Evolutionary conservation across 202 grass and related monocot genomes (phyloP).

Genomic region (Schoenoplectus triqueter): DNA sequence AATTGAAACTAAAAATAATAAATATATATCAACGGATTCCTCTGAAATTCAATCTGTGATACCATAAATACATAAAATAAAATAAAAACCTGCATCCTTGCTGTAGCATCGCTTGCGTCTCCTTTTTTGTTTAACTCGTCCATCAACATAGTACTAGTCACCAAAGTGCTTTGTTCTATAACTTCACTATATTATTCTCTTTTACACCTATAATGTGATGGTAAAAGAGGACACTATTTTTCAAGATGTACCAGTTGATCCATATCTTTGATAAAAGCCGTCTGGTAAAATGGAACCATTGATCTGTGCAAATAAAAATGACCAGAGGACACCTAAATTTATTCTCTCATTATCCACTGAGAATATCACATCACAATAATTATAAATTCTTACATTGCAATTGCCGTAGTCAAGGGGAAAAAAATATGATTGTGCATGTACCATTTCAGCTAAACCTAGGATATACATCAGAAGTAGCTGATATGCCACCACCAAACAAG

Average conservation of each 20-base stretch:
- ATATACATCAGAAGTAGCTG: background rate
- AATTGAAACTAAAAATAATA: background rate
- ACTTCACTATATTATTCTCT: background rate
- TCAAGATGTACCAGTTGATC: background rate
- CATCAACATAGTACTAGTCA: background rate
- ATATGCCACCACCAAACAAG: conserved; percentile 3
- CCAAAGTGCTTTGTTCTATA: no score
- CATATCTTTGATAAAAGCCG: conserved; percentile 11
- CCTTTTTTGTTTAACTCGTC: background rate
- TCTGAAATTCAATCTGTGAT: no score
- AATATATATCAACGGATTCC: no score
- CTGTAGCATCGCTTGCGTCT: background rate
- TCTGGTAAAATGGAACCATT: background rate
- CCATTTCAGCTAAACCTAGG: background rate
- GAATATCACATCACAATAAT: conserved; percentile 8
- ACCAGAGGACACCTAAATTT: background rate
- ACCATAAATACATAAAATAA: background rate
- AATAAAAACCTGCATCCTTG: no score
- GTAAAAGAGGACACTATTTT: background rate
- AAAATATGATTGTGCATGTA: background rate
- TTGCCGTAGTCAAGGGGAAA: conserved; percentile 25
- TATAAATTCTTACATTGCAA: background rate
- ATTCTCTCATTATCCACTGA: background rate
- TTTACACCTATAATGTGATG: background rate
- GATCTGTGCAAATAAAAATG: background rate